Evolutionary conservation across 1,284 basidiomycete genomes (phyloP).

Genomic region (Cutaneotrichosporon sp.): DNA sequence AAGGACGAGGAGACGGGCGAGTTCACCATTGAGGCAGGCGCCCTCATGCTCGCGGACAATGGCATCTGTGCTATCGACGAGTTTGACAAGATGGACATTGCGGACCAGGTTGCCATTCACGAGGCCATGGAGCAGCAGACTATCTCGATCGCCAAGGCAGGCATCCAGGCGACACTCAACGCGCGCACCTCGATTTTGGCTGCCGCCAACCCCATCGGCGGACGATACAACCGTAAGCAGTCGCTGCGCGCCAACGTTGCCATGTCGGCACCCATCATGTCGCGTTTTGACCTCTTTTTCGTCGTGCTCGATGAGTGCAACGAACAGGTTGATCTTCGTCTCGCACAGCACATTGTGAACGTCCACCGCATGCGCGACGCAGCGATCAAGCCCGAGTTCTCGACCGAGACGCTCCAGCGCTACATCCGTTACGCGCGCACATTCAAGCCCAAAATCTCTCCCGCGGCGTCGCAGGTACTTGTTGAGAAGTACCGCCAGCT

Average conservation of each 20-base stretch:
- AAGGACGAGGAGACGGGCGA: constrained; percentile 98
- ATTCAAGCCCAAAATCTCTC: constrained; percentile 95
- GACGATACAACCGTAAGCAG: constrained; percentile 94
- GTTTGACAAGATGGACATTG: constrained; percentile 99
- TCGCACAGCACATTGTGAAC: constrained; percentile 96
- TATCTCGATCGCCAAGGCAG: constrained; percentile 98
- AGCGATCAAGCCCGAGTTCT: constrained; percentile 93
- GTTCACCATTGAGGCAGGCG: constrained; percentile 98
- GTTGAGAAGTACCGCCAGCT: constrained; percentile 95
- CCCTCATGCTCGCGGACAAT: constrained; percentile 98
- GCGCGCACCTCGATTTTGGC: constrained; percentile 97
- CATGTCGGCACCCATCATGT: constrained; percentile 99
- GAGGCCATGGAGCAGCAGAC: constrained; percentile 99
- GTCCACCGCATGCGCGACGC: constrained; percentile 94
- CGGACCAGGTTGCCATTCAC: constrained; percentile 98
- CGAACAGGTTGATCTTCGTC: constrained; percentile 85
- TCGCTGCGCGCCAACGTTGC: constrained; percentile 91
- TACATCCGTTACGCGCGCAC: constrained; percentile 97
- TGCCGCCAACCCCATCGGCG: constrained; percentile 95
- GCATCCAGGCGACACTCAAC: constrained; percentile 97
- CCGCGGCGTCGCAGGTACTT: constrained; percentile 85
- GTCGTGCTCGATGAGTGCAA: constrained; percentile 98
- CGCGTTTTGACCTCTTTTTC: constrained; percentile 97
- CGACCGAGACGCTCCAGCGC: constrained; percentile 90
- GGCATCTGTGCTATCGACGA: constrained; percentile 99